Evolutionary conservation across 129 eudicot species (phyloP).

Genomic region (Logfia minima): DNA sequence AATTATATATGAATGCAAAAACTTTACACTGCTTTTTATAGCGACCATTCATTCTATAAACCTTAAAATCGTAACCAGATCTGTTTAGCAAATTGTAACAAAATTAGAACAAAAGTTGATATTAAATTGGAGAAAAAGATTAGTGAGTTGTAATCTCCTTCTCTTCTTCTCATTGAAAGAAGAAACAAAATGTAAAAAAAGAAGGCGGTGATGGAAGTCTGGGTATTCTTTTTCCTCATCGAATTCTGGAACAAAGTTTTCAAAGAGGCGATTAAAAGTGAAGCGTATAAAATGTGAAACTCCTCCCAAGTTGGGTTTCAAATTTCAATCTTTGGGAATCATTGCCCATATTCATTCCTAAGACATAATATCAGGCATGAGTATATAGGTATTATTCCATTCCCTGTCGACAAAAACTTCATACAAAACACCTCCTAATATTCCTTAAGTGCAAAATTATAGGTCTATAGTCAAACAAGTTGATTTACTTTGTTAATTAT

Average conservation of each 20-base stretch:
- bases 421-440: not conserved
- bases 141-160: too few species aligned
- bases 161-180: too few species aligned
- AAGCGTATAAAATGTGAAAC: too few species aligned
- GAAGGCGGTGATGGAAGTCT: too few species aligned
- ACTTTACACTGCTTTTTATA: not conserved
- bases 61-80: not conserved
- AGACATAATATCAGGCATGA: not conserved
- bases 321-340: not conserved
- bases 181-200: too few species aligned
- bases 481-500: not conserved
- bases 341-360: too few species aligned
- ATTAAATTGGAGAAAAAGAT: too few species aligned
- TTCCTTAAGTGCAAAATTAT: not conserved
- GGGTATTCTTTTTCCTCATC: too few species aligned
- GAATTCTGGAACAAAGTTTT: too few species aligned
- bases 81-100: not conserved
- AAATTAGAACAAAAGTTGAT: not conserved
- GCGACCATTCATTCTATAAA: not conserved
- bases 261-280: too few species aligned
- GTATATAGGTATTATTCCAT: not conserved
- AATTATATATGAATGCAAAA: not conserved
- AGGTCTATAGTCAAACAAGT: constrained; percentile 3
- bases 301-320: too few species aligned
- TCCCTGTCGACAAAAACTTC: not conserved